phyloP scores from a whole-genome alignment of 345 rosid species.

The Raphanus sativus region DNA sequence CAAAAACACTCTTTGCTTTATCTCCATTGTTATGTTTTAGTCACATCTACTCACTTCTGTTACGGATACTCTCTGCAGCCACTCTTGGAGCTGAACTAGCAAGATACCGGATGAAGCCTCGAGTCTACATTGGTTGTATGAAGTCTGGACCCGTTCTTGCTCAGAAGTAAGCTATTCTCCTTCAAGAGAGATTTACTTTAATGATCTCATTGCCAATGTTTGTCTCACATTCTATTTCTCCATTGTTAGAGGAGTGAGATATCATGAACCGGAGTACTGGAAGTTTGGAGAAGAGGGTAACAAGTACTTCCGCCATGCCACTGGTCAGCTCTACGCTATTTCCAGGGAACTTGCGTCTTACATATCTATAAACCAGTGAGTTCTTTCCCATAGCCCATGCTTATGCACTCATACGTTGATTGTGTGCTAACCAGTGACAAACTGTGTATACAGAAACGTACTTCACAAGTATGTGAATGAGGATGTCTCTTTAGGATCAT shows the following conservation, averaged over 20 bases:
- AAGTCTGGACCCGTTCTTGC: conserved; percentile 97
- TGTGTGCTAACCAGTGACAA: conserved; percentile 27
- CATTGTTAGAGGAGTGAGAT: conserved; percentile 76
- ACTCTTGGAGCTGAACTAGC: conserved; percentile 85
- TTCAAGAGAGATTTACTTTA: not conserved
- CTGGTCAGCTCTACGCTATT: conserved; percentile 92
- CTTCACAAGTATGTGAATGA: conserved; percentile 88
- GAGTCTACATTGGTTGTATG: conserved; percentile 95
- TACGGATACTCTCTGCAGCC: conserved; percentile 49
- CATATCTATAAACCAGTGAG: conserved; percentile 83
- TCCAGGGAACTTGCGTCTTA: conserved; percentile 87
- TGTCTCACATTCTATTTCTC: conserved; percentile 20
- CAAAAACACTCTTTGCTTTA: not conserved
- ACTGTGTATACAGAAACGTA: conserved; percentile 55
- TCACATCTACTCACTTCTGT: not conserved
- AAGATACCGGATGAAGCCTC: conserved; percentile 65
- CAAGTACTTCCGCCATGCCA: conserved; percentile 94
- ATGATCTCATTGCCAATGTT: not conserved
- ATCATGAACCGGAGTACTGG: conserved; percentile 96
- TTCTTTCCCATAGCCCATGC: not conserved
- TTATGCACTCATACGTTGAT: not conserved
- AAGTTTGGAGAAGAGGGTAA: conserved; percentile 97
- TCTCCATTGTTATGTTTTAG: not conserved
- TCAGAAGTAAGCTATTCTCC: conserved; percentile 63
- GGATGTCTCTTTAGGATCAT: conserved; percentile 94